These are phyloP conservation scores for Microthyrium microscopicum DNA, from an alignment of 2,329 filamentous ascomycete species.

Conservation along the genomic window DNA sequence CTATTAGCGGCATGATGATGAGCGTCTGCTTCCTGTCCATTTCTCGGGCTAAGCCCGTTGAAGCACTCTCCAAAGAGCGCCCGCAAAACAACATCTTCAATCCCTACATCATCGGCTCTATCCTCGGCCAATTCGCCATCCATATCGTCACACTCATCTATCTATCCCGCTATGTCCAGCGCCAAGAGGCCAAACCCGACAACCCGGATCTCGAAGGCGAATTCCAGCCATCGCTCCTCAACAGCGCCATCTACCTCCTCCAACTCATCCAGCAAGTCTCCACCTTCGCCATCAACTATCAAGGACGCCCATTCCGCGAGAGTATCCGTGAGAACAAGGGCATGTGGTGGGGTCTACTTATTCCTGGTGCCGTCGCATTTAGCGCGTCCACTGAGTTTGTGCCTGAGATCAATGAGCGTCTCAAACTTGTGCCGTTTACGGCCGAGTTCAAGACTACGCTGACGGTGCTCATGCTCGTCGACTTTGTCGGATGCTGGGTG, in stretches of 20 bases:
- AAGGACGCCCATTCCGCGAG: conserved; percentile 94
- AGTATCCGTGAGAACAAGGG: conserved; percentile 86
- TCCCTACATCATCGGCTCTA: conserved; percentile 93
- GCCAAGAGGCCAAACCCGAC: conserved; percentile 60
- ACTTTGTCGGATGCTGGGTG: conserved; percentile 73
- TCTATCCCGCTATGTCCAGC: conserved; percentile 76
- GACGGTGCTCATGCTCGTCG: conserved; percentile 68
- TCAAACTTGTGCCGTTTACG: conserved; percentile 82
- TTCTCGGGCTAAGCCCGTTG: conserved; percentile 90
- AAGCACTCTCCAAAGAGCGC: conserved; percentile 87
- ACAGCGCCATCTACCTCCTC: conserved; percentile 90
- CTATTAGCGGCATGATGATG: conserved; percentile 98
- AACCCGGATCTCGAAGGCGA: conserved; percentile 79
- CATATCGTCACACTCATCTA: conserved; percentile 92
- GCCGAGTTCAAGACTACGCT: conserved; percentile 79
- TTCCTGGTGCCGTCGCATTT: conserved; percentile 80
- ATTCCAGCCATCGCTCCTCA: conserved; percentile 82
- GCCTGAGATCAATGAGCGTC: conserved; percentile 83
- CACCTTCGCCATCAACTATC: conserved; percentile 98
- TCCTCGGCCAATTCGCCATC: conserved; percentile 90
- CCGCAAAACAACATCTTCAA: conserved; percentile 99
- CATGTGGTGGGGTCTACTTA: conserved; percentile 95
- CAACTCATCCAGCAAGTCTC: conserved; percentile 98
- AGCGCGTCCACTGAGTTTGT: conserved; percentile 89
- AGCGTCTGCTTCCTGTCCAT: conserved; percentile 98